Conservation (phyloP, 371 early-diverging fungal species). For the Rhizomucor pusillus region DNA sequence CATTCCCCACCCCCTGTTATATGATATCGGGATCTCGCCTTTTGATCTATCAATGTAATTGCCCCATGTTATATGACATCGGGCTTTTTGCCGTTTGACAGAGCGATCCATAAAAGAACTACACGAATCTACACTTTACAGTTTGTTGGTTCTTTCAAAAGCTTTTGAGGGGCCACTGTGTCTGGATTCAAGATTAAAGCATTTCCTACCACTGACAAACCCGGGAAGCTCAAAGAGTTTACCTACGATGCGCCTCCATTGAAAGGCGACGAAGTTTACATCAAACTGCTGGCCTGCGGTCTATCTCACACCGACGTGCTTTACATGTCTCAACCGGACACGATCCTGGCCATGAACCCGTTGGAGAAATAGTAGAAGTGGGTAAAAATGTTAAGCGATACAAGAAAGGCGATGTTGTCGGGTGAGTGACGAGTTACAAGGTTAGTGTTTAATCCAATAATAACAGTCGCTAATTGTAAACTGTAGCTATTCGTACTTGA, state of each 20-base stretch:
- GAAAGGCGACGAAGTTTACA: conserved; percentile 22
- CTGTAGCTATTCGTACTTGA: conserved; percentile 28
- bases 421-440: conserved; percentile 15
- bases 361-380: conserved; percentile 43
- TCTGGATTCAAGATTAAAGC: conserved; percentile 13
- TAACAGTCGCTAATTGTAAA: too few species aligned
- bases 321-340: conserved; percentile 21
- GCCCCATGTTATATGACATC: too few species aligned
- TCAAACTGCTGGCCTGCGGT: conserved; percentile 52
- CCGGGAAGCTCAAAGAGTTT: conserved; percentile 20
- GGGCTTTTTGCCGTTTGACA: too few species aligned
- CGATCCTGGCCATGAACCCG: conserved; percentile 46
- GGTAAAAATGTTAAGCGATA: conserved; percentile 42
- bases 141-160: too few species aligned
- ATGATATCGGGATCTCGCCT: too few species aligned
- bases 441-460: too few species aligned
- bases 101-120: too few species aligned
- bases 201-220: conserved; percentile 12
- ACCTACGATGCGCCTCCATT: conserved; percentile 17
- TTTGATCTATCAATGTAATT: too few species aligned
- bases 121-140: too few species aligned
- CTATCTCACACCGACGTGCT: conserved; percentile 53
- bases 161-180: background rate
- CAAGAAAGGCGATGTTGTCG: conserved; percentile 53
- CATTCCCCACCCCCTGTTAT: too few species aligned